A percentile compares a stretch with the other conserved stretches of the same genome.
phyloP scores from a whole-genome alignment of 176 grass and related monocot species.

The Pharus latifolius region DNA sequence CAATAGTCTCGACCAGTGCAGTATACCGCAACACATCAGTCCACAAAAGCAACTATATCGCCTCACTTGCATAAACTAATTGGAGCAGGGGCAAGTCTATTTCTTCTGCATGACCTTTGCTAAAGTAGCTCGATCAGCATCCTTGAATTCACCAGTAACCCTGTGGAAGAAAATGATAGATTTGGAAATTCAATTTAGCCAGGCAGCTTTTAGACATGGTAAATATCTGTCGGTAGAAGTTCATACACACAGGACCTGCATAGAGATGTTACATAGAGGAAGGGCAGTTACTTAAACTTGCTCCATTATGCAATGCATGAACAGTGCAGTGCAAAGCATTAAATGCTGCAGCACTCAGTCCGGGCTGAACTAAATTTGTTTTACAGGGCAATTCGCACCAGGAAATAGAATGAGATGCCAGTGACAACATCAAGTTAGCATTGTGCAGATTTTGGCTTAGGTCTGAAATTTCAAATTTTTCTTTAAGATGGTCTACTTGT shows the following conservation, averaged over 20 bases:
- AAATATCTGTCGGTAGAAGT: background rate
- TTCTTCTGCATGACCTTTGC: background rate
- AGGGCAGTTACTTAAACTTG: background rate
- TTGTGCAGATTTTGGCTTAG: no score
- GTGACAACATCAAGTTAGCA: no score
- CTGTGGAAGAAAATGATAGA: conserved; percentile 14
- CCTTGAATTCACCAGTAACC: conserved; percentile 55
- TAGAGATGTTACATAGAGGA: no score
- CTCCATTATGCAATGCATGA: no score
- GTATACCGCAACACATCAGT: background rate
- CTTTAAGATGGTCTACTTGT: no score
- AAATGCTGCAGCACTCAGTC: no score
- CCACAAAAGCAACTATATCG: background rate
- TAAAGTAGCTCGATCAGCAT: conserved; percentile 12
- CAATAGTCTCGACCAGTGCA: background rate
- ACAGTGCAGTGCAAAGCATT: no score
- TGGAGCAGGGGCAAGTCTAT: background rate
- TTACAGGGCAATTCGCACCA: no score
- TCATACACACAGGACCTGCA: no score
- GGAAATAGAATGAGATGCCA: no score
- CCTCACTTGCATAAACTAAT: background rate
- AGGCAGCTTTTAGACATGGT: background rate
- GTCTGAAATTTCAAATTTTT: no score
- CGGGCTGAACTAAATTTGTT: no score
- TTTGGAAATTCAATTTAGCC: background rate